Evolutionary conservation across 2,329 filamentous ascomycete genomes (phyloP).

Genomic region (Grosmannia serpens): DNA sequence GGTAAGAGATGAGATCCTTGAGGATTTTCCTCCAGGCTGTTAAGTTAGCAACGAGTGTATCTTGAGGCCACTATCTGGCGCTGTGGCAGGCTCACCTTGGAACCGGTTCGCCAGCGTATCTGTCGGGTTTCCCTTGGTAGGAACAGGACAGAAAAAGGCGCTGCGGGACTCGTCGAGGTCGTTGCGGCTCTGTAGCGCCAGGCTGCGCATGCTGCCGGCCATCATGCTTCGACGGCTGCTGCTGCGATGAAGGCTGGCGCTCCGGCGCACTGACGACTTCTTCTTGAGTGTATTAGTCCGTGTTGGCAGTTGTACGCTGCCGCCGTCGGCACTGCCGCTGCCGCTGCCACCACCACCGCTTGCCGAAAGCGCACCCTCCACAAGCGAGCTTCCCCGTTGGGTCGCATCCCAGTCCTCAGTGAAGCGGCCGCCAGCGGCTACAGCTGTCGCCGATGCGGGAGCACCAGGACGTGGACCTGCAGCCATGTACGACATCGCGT

Average conservation of each 20-base stretch:
- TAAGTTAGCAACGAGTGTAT: not conserved
- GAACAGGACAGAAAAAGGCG: conserved; percentile 81
- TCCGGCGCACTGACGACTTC: conserved; percentile 65
- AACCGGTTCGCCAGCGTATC: conserved; percentile 81
- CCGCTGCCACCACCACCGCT: conserved; percentile 16
- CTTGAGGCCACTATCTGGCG: not conserved
- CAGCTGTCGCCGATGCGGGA: conserved; percentile 14
- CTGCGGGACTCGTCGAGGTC: conserved; percentile 65
- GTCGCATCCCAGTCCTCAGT: conserved; percentile 62
- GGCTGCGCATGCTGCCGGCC: conserved; percentile 76
- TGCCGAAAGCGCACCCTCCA: conserved; percentile 31
- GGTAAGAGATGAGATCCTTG: conserved; percentile 89
- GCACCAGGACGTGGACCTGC: not conserved
- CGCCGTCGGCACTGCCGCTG: conserved; percentile 32
- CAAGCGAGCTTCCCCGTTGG: conserved; percentile 53
- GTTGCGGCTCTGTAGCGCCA: conserved; percentile 57
- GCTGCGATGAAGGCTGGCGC: conserved; percentile 64
- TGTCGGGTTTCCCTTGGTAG: conserved; percentile 76
- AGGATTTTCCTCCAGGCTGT: conserved; percentile 88
- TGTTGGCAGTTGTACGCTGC: conserved; percentile 26
- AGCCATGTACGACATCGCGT: not conserved
- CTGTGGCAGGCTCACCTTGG: conserved; percentile 49
- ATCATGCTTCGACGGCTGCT: conserved; percentile 70
- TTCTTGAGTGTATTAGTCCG: conserved; percentile 74
- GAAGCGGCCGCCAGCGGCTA: conserved; percentile 35